Conservation (phyloP, 2,329 filamentous ascomycete species). For the Curvularia lunata region DNA sequence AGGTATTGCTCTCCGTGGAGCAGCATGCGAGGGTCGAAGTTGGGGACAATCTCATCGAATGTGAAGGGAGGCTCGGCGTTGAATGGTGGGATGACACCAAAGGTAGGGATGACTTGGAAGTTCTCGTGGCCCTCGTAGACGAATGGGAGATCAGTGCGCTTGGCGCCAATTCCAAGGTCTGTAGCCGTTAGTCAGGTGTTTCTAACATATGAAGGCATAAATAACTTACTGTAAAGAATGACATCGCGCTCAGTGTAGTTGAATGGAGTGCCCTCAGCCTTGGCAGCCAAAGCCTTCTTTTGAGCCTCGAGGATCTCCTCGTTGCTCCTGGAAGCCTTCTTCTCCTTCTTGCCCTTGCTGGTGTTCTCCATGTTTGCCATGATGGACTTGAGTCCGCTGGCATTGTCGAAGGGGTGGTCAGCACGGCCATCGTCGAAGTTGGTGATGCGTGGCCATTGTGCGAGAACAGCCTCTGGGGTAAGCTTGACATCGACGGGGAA, state of each 20-base stretch:
- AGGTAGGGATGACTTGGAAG: constrained; percentile 95
- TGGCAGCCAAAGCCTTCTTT: constrained; percentile 73
- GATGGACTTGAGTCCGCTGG: constrained; percentile 79
- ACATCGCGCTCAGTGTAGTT: constrained; percentile 84
- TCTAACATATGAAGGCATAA: background rate
- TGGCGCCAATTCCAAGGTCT: constrained; percentile 88
- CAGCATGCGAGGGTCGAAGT: constrained; percentile 98
- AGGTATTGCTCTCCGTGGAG: constrained; percentile 99
- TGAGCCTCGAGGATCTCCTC: constrained; percentile 77
- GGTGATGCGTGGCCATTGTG: constrained; percentile 69
- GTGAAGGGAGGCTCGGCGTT: constrained; percentile 80
- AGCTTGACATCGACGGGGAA: constrained; percentile 83
- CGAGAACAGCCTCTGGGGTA: constrained; percentile 81
- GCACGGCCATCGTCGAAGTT: constrained; percentile 87
- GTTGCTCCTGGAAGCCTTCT: constrained; percentile 60
- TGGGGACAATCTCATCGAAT: constrained; percentile 83
- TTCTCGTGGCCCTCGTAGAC: constrained; percentile 90
- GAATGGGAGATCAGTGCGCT: constrained; percentile 83
- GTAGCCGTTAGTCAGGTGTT: constrained; percentile 24
- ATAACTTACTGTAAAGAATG: constrained; percentile 77
- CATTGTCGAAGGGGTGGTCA: constrained; percentile 81
- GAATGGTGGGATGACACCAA: constrained; percentile 94
- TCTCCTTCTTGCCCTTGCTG: constrained; percentile 52
- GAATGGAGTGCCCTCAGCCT: constrained; percentile 77
- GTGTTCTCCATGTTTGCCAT: constrained; percentile 87